Evolutionary conservation across 75 land plant species (phyloP), one percentile per base, ranked within the genome.

Genomic region (Adiantum capillusveneris): DNA sequence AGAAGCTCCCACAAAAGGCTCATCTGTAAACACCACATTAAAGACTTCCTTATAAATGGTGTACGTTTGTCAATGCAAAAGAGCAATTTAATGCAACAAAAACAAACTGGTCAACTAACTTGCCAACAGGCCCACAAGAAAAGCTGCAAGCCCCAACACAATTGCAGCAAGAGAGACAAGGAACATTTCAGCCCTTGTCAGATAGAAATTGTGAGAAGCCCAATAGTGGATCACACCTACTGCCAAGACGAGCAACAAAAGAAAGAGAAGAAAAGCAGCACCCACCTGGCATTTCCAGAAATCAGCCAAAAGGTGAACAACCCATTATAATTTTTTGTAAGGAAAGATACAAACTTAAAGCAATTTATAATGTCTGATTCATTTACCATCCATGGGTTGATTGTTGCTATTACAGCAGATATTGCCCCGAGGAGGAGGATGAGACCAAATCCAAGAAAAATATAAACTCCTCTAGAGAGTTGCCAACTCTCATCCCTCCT

Each of bases 401-500:
- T 65, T 27, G 79, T 77, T 29, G 76, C 77, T 51, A 80, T 90
- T 21, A 95, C 79, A 0, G 99, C 89, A 31, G 97, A 75, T 51
- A 87, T 84, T 44, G 99, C 99, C 59, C 92, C 86, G 37, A 95
- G 79, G 72, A 95, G 72, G 31, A 95, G 85, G 42, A 83, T 30
- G 58, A 95, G 70, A 24, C 97, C 99, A 63, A 90, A 75, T 12
- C 67, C 76, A 44, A 95, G 75, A 80, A 90, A 95, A 1, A 79
- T 61, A 70, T 80, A 78, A 24, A 83, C 93, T 43, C 97, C 97
- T 60, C 78, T 74, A 53, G 92, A 84, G 26, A 95, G 79, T 29
- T 67, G 82, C 97, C 97, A 95, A 18, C 78, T 78, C 62, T 95
- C 99, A 79, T 95, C 99, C 67, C 83, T 95, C 99, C 99, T 95